phyloP scores from a whole-genome alignment of 2,329 filamentous ascomycete genomes.

The Epichloe aotearoae region DNA sequence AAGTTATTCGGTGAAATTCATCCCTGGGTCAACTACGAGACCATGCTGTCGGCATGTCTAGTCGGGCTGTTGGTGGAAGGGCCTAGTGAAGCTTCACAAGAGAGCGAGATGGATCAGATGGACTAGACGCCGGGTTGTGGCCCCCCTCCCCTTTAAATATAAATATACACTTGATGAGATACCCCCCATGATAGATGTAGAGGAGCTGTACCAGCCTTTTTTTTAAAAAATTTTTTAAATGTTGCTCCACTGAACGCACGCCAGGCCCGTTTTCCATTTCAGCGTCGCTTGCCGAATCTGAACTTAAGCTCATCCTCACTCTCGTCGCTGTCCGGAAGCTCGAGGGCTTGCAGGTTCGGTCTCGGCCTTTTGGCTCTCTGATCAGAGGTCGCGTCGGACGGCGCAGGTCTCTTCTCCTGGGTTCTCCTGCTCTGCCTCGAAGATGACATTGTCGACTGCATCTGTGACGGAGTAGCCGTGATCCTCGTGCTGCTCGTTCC shows the following conservation, averaged over 20 bases:
- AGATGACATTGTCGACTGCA: constrained; percentile 16
- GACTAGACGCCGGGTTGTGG: constrained; percentile 26
- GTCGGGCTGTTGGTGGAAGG: constrained; percentile 52
- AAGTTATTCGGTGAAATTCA: constrained; percentile 53
- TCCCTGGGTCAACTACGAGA: constrained; percentile 61
- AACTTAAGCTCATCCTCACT: constrained; percentile 46
- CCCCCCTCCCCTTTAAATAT: background rate
- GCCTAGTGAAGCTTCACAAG: constrained; percentile 21
- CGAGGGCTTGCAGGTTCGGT: constrained; percentile 21
- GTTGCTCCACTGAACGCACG: background rate
- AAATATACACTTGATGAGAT: constrained; percentile 1
- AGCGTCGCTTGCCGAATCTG: constrained; percentile 38
- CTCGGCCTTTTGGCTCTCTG: constrained; percentile 20
- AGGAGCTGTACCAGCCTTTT: background rate
- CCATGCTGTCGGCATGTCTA: constrained; percentile 51
- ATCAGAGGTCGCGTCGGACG: constrained; percentile 14
- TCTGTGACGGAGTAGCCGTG: constrained; percentile 17
- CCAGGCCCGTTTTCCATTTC: background rate
- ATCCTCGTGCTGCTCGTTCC: constrained; percentile 12
- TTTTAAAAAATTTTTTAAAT: background rate
- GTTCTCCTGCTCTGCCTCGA: constrained; percentile 10
- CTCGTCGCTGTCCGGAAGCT: constrained; percentile 28
- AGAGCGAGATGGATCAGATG: constrained; percentile 45
- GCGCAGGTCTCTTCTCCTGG: constrained; percentile 22
- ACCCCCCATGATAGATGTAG: constrained; percentile 3